Evolutionary conservation across 441 rosid genomes (phyloP), one percentile per base, ranked within the genome.

Genomic region (Mallotus repandus): DNA sequence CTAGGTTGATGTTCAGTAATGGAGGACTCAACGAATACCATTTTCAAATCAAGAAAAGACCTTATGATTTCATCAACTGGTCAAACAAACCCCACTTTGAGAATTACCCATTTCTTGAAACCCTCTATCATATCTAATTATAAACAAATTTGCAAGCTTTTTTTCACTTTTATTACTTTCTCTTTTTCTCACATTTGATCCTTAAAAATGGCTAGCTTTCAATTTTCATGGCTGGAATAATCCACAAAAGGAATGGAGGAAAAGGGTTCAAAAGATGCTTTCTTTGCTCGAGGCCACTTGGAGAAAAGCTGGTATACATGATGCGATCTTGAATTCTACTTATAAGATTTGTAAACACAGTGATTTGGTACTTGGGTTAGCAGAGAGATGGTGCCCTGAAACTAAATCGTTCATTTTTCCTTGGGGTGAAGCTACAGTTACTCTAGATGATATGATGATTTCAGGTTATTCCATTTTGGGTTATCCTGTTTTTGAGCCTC

Each of bases 351-450:
- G 4, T 4, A 70, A 68, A 68, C 48, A 81, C 58, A 5, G 16
- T 9, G 74, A 79, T 29, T 76, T 87, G 74, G 32, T 87, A 49
- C 66, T 82, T 53, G 79, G 78, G 48, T 43, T 87, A 53, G 84
- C 83, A 2, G 83, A 82, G 74, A 84, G 49, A 79, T 84, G 87
- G 85, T 76, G 80, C 38, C 71, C 77, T 0, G 78, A 82, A 50
- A 85, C 85, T 14, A 82, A 85, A 25, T 75, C 79, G 22, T 84
- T 85, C 66, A 29, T 84, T 4, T 85, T 87, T 49, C 56, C 82
- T 12, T 87, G 87, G 87, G 90, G 90, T 2, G 87, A 82, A 69
- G 86, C 85, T 7, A 81, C 88, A 0, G 16, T 85, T n/a, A 81
- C 90, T 0, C 55, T 83, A 16, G 88, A 87, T 68, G 90, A 87